Evolutionary conservation across 2,329 filamentous ascomycete genomes (phyloP), one percentile per base, ranked within the genome.

Genomic region (Fusarium xylarioides): DNA sequence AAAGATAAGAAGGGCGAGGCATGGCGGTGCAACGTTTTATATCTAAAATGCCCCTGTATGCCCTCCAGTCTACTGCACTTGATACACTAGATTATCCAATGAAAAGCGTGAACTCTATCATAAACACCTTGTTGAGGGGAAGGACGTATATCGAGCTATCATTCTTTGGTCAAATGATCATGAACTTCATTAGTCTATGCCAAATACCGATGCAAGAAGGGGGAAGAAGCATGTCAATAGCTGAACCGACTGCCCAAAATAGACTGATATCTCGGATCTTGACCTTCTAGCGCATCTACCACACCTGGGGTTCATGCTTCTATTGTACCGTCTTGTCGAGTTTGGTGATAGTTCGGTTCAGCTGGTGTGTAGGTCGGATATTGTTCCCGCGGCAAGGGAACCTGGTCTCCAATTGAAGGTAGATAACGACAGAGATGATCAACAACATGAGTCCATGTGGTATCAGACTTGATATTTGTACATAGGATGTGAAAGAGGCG

Each of bases 281-380:
- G 43, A 59, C 46, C 43, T 42, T 21, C 30, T 42, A 47, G 47
- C 6, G 40, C 5, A 49, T 46, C 61, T 66, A 37, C 37, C 35
- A 47, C 37, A 26, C 38, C 53, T 52, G 44, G 44, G 43, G 49
- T 37, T 47, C 30, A 40, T 44, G 28, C 34, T 54, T 54, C 50
- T 18, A n/a, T 54, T 54, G 50, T 26, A 14, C 5, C 26, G 14
- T 5, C 50, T 54, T 54, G 6, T 66, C 37, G 35, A 64, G 42
- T 59, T 56, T 62, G 42, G 43, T 18, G 23, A 63, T 49, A 37
- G 38, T 32, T 35, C 46, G 32, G 52, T 50, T 38, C 42, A 44
- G 38, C 53, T 61, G 59, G 57, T 66, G 43, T 54, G 61, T 49
- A 59, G 32, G n/a, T 73, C 58, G 61, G 66, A 58, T 67, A 66